Base-by-base conservation (phyloP, 805 yeast species). In the Babjeviella inositovora region DNA sequence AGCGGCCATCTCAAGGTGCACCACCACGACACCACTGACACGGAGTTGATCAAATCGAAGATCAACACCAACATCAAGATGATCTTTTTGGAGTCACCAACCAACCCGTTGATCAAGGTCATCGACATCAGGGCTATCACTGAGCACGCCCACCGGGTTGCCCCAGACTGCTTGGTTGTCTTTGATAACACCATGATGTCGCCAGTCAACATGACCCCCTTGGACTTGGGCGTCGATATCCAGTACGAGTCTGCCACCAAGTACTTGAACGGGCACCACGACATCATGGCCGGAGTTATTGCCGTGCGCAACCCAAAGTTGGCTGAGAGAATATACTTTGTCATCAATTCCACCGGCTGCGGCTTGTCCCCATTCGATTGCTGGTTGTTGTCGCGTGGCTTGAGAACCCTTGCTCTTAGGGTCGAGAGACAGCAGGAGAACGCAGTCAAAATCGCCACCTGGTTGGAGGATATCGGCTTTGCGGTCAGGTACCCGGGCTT, bases 151-250 rank as follows among this genome's bases (percentile, higher is more conserved):
- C 90, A 81, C 41, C 43, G 50, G 20, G 56, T 62, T 19, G 74
- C 62, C 39, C 82, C 92, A 10, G 61, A 71, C 18, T 60, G 76
- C 25, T 43, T 74, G 23, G 71, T 81, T 19, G 93, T 81, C 8
- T 85, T 85, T 31, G 96, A 85, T 51, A 85, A 87, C 57, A 87
- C 96, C 28, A 85, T 85, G 97, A 76, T 85, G 92, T 73, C 93
- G 14, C 96, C 96, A 8, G 48, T 85, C 30, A 59, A 74, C 38
- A 71, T 80, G 71, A 62, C 74, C 13, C 96, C 97, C 4, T 57
- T 85, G 33, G 81, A 79, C 35, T 63, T 77, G 34, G 92, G 90
- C 6, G 87, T 72, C 18, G 96, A 85, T 43, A 79, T 85, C 27
- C 93, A 80, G 27, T 87, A 85, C 45, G 97, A 85, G 45, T 72